Base-by-base conservation (phyloP, 139 green algal species). In the Coelastrella sp. region DNA sequence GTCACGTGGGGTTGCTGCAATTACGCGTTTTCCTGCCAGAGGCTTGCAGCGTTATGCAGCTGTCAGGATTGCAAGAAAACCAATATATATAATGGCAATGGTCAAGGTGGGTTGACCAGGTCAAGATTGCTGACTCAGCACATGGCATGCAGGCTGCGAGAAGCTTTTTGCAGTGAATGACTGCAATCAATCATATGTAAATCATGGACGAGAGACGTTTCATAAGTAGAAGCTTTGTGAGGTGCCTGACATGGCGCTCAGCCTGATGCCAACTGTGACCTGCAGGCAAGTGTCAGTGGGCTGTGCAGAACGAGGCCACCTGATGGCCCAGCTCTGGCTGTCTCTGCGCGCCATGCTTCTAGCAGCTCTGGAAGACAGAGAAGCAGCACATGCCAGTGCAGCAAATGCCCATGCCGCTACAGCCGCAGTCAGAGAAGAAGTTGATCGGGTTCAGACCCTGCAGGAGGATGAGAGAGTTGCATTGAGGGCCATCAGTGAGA, bases 251-350 rank as follows among this genome's bases (percentile, higher is more conserved):
- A 49, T 49, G 35, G 35, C 35, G 35, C 1, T 49, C 35, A 49
- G 35, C 35, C 35, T 49, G 1, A 49, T 49, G 1, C 12, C 63
- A 72, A 72, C 12, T 72, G 3, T 17, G 58, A 22, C 25, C 22
- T 82, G 76, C 78, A 85, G 87, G 19, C 89, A 94, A 82, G 92
- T 91, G 6, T 88, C 90, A 27, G 89, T 91, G 5, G 59, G 83
- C 24, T 94, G 93, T 79, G 85, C 93, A 56, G 93, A 95, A 87
- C 89, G 87, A 3, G 93, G 93, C 19, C 79, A 91, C 49, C 73
- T 95, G 7, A 65, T 95, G 89, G 68, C 76, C 4, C 83, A 93
- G 89, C 78, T 93, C n/a, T 95, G 93, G 93, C 10, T 73, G n/a
- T 60, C 84, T 7, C 25, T 91, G 27, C 78, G 89, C 7, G 35